A percentile compares a stretch with the other conserved stretches of the same genome.
Conservation (phyloP, 116 monocot species). For the Zostera marina region DNA sequence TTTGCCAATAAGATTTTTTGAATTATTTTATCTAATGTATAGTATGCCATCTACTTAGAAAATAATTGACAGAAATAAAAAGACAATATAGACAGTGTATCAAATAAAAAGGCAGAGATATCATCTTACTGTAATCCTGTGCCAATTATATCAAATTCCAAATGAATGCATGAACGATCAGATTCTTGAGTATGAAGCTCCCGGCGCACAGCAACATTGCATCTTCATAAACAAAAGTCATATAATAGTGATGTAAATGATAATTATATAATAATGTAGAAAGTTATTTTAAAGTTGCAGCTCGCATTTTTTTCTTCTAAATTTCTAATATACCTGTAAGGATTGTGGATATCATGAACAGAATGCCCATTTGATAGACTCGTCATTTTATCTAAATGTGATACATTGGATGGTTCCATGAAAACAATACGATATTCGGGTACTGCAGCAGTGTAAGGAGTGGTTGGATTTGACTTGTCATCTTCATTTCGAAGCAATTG, state of each 20-base stretch:
- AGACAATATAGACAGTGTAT: background rate
- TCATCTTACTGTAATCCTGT: conserved; percentile 51
- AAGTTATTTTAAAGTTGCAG: background rate
- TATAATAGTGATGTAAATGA: background rate
- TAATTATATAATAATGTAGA: no score
- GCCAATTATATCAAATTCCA: conserved; percentile 85
- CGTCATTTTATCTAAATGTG: conserved; percentile 30
- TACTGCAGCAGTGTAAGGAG: conserved; percentile 68
- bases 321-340: conserved; percentile 52
- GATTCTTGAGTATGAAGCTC: conserved; percentile 82
- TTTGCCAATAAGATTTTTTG: no score
- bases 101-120: conserved; percentile 2
- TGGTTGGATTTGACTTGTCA: conserved; percentile 26
- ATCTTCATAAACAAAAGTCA: conserved; percentile 13
- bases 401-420: conserved; percentile 21
- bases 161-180: conserved; percentile 89
- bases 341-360: conserved; percentile 63
- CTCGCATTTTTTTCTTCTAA: background rate
- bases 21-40: no score
- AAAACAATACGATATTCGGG: conserved; percentile 82
- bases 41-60: no score
- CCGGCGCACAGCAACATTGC: conserved; percentile 68
- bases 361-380: conserved; percentile 59
- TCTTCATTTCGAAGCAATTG: conserved; percentile 61
- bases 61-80: no score